phyloP scores from a whole-genome alignment of 2,329 filamentous ascomycete species.

The Colletotrichum cuscutae region DNA sequence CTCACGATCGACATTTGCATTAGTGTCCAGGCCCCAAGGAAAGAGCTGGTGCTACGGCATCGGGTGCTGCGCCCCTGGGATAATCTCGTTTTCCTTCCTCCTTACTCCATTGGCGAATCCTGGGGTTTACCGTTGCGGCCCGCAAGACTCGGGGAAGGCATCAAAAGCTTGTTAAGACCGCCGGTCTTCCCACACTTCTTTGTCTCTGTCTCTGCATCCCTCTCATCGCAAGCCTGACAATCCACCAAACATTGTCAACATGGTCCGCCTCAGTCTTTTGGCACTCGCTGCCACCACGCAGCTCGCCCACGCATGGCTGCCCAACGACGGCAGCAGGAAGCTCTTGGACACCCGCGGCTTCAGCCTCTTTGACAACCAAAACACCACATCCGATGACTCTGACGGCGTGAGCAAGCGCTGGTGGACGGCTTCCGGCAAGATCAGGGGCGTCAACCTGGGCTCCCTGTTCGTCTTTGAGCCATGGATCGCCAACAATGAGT shows the following conservation, averaged over 20 bases:
- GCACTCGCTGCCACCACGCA: constrained; percentile 11
- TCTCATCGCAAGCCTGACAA: background rate
- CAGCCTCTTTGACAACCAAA: constrained; percentile 28
- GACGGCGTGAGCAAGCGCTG: constrained; percentile 22
- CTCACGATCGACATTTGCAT: constrained; percentile 6
- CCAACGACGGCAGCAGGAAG: constrained; percentile 23
- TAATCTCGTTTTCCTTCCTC: constrained; percentile 16
- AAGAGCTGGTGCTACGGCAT: constrained; percentile 8
- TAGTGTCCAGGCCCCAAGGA: constrained; percentile 12
- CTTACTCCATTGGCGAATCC: background rate
- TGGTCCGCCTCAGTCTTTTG: constrained; percentile 25
- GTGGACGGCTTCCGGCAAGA: constrained; percentile 46
- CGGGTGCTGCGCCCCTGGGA: constrained; percentile 7
- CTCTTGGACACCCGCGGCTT: constrained; percentile 29
- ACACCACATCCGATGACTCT: constrained; percentile 11
- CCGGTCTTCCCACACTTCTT: background rate
- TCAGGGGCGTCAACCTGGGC: constrained; percentile 66
- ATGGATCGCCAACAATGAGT: constrained; percentile 60
- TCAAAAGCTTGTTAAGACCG: constrained; percentile 24
- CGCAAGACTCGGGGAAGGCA: background rate
- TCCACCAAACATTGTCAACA: constrained; percentile 1
- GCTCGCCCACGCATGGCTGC: constrained; percentile 24
- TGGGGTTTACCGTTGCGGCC: background rate
- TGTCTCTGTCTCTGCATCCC: background rate
- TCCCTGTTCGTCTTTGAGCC: constrained; percentile 63